phyloP scores from a whole-genome alignment of 495 filamentous ascomycete genomes.

The Neohortaea acidophila region DNA sequence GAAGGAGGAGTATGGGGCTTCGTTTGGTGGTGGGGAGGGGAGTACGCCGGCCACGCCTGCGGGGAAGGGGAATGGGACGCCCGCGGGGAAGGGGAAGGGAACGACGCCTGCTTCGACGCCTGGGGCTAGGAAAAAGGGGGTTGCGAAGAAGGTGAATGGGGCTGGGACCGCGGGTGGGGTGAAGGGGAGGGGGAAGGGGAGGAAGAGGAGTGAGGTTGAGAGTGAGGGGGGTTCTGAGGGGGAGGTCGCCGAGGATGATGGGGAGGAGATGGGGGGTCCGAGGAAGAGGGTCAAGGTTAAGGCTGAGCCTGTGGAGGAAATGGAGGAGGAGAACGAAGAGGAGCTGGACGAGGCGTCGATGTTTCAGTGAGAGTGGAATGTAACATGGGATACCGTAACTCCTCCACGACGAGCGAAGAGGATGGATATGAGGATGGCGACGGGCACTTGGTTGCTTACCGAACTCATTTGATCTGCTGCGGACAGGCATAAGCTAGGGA shows the following conservation, averaged over 20 bases:
- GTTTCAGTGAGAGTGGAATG: constrained; percentile 3
- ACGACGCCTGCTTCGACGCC: not conserved
- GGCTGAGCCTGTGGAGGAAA: not conserved
- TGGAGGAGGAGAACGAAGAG: not conserved
- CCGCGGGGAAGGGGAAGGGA: not conserved
- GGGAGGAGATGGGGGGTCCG: not conserved
- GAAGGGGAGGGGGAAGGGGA: not conserved
- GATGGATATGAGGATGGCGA: no score
- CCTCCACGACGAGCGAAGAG: no score
- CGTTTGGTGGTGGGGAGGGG: not conserved
- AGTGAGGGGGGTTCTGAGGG: not conserved
- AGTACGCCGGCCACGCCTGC: not conserved
- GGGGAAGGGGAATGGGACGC: not conserved
- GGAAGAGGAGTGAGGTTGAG: not conserved
- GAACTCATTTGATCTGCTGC: no score
- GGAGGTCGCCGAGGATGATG: not conserved
- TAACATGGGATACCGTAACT: no score
- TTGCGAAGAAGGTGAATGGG: no score
- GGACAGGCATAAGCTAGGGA: no score
- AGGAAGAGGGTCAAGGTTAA: constrained; percentile 1
- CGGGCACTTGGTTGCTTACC: no score
- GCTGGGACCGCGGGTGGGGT: not conserved
- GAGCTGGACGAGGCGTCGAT: not conserved
- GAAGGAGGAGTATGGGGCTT: not conserved
- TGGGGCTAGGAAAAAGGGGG: not conserved